Percentiles rank a stretch among this genome's conserved stretches.
Evolutionary conservation across 345 rosid species (phyloP).

Genomic region (Physaria fendleri): DNA sequence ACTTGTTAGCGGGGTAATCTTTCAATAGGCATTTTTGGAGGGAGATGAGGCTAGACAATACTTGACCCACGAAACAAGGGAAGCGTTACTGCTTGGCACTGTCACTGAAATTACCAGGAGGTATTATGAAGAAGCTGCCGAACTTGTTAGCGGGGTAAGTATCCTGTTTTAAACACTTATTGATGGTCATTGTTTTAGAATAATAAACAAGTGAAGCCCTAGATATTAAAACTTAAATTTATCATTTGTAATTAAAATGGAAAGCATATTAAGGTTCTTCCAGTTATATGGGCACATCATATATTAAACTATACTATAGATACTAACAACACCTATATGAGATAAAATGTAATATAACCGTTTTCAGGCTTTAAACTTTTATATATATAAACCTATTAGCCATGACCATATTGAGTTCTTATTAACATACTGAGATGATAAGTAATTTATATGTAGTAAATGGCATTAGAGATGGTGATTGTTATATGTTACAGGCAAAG

Average conservation of each 20-base stretch:
- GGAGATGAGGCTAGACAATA: conserved; percentile 60
- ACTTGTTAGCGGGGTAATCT: conserved; percentile 54
- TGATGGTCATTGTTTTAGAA: neutral
- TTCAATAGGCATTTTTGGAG: conserved; percentile 52
- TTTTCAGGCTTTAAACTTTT: neutral
- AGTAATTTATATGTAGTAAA: neutral
- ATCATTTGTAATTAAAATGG: neutral
- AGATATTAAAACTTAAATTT: neutral
- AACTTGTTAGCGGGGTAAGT: conserved; percentile 79
- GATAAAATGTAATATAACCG: too few species aligned
- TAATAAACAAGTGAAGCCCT: neutral
- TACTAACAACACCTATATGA: neutral
- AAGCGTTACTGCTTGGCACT: conserved; percentile 42
- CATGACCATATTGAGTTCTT: neutral
- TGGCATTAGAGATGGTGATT: neutral
- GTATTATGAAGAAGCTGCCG: conserved; percentile 70
- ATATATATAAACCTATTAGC: neutral
- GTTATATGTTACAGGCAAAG: conserved; percentile 50
- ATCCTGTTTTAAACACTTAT: neutral
- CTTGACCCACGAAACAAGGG: conserved; percentile 57
- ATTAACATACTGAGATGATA: neutral
- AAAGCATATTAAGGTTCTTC: neutral
- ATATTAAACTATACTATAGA: neutral
- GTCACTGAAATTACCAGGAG: conserved; percentile 61
- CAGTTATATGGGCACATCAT: neutral